A percentile compares a stretch with the other conserved stretches of the same genome.
Evolutionary conservation across 345 rosid genomes (phyloP).

Genomic region (Camelina sativa): DNA sequence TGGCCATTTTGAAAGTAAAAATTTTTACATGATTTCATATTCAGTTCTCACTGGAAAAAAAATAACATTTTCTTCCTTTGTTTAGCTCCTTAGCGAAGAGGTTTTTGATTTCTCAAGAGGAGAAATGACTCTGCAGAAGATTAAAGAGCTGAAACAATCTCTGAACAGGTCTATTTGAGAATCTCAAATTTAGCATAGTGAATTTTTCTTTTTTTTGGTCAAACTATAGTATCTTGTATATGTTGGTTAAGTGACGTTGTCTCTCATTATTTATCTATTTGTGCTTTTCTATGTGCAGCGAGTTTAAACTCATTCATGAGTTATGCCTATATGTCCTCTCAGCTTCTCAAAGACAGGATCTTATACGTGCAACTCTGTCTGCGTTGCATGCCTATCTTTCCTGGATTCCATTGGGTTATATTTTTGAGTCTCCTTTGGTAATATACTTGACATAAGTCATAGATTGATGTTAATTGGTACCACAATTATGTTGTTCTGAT

Average conservation of each 20-base stretch:
- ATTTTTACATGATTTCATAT: slow-evolving; percentile 11
- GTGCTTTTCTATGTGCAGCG: slow-evolving; percentile 61
- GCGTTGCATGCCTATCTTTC: slow-evolving; percentile 99
- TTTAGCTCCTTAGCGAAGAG: slow-evolving; percentile 97
- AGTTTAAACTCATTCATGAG: slow-evolving; percentile 98
- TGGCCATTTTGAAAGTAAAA: slow-evolving; percentile 89
- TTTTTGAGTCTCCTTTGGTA: slow-evolving; percentile 98
- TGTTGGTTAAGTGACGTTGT: slow-evolving; percentile 3
- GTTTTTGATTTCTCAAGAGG: slow-evolving; percentile 99
- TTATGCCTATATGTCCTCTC: slow-evolving; percentile 95
- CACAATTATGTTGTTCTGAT: slow-evolving; percentile 32
- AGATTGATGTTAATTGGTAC: slow-evolving; percentile 31
- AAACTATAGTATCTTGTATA: background rate
- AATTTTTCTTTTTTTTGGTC: background rate
- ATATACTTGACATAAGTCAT: slow-evolving; percentile 33
- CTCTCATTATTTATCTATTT: slow-evolving; percentile 19
- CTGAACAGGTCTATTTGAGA: slow-evolving; percentile 62
- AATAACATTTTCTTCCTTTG: slow-evolving; percentile 28
- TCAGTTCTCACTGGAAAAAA: slow-evolving; percentile 15
- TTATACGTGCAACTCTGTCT: slow-evolving; percentile 88
- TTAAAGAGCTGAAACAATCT: slow-evolving; percentile 97
- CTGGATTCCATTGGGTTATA: slow-evolving; percentile 99
- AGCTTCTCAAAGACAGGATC: slow-evolving; percentile 96
- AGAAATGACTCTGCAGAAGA: slow-evolving; percentile 97
- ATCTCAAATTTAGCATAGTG: background rate